Percentiles rank a stretch among this genome's conserved stretches.
Conservation (phyloP, 345 rosid genomes). For the Triadica sebifera region DNA sequence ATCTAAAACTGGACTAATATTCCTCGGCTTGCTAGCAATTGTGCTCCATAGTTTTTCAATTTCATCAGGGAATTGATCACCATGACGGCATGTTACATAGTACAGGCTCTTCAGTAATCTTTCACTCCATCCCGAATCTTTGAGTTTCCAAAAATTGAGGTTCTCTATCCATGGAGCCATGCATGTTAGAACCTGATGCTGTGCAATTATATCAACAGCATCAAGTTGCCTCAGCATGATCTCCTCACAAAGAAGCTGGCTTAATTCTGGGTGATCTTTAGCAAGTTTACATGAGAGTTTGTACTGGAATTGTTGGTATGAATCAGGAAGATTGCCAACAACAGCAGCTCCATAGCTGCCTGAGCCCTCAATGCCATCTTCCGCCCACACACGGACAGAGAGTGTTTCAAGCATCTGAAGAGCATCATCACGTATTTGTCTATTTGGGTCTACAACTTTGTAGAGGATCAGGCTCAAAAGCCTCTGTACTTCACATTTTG, state of each 20-base stretch:
- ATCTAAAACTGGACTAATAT: conserved; percentile 93
- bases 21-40: conserved; percentile 91
- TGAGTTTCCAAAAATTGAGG: conserved; percentile 96
- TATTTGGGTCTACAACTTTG: conserved; percentile 96
- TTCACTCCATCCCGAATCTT: conserved; percentile 99
- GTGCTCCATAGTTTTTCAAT: conserved; percentile 99
- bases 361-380: conserved; percentile 79
- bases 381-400: conserved; percentile 98
- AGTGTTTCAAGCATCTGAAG: conserved; percentile 99
- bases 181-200: conserved; percentile 98
- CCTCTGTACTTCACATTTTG: conserved; percentile 93
- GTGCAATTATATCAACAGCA: conserved; percentile 98
- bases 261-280: conserved; percentile 93
- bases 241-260: conserved; percentile 97
- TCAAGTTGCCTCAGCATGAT: conserved; percentile 99
- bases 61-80: conserved; percentile 98
- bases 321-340: conserved; percentile 97
- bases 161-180: conserved; percentile 99
- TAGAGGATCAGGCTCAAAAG: conserved; percentile 93
- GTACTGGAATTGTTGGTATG: conserved; percentile 98
- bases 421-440: conserved; percentile 98
- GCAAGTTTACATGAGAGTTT: conserved; percentile 95
- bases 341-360: conserved; percentile 98
- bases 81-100: conserved; percentile 99
- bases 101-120: conserved; percentile 93